These are phyloP conservation scores for Helicosporidium sp. DNA, from an alignment of 139 green algal species.

Conservation along the genomic window DNA sequence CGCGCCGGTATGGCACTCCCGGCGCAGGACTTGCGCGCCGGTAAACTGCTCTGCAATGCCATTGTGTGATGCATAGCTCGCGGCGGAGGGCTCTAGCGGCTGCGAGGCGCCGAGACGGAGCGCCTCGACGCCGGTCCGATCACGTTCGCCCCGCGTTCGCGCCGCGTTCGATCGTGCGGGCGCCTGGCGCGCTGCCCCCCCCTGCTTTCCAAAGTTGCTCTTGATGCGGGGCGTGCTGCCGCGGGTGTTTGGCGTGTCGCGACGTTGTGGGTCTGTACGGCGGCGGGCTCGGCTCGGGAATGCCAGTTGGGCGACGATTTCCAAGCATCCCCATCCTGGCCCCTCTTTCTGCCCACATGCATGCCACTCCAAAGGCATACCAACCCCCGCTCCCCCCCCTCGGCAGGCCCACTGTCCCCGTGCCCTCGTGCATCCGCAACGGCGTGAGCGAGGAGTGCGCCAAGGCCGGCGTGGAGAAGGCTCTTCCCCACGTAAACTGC, in stretches of 20 bases:
- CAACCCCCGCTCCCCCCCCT: not conserved
- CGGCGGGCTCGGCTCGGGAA: no score
- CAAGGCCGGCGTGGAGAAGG: conserved; percentile 8
- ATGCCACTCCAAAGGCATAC: no score
- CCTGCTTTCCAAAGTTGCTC: no score
- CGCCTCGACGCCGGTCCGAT: no score
- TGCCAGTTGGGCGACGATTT: not conserved
- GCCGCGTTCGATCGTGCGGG: no score
- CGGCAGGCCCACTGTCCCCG: conserved; percentile 15
- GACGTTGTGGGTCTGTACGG: no score
- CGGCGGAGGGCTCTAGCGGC: not conserved
- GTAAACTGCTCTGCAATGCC: not conserved
- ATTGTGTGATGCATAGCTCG: not conserved
- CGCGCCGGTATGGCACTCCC: no score
- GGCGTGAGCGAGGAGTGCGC: conserved; percentile 17
- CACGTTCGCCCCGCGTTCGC: no score
- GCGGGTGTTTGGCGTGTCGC: no score
- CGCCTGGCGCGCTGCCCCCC: no score
- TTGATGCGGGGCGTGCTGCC: no score
- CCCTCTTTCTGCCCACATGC: not conserved
- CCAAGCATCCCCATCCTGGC: not conserved
- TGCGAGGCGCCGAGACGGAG: not conserved
- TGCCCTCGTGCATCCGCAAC: conserved; percentile 16
- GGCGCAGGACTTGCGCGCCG: not conserved
- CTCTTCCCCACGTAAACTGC: conserved; percentile 11